Base-by-base conservation (phyloP, 805 yeast genomes). In the Tetrapisispora phaffii region DNA sequence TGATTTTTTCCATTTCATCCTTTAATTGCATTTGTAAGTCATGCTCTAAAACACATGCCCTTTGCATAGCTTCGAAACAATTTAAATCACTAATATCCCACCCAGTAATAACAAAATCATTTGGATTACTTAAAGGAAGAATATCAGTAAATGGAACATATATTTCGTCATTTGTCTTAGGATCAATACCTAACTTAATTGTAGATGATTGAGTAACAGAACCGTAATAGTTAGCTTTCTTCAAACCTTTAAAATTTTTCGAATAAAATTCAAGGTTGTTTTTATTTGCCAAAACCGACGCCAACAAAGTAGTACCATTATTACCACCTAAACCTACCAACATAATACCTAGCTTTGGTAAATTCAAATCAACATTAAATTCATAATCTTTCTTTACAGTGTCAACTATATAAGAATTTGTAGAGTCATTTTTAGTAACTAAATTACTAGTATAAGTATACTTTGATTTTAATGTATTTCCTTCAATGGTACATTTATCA, bases 251-350 rank as follows among this genome's bases (percentile, higher is more conserved):
- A 16, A 38, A 38, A 80, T 46, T 56, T 69, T 87, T 88, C 57
- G 84, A 87, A 60, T 85, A 79, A 71, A 89, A 89, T 42, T 77
- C 67, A 51, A 89, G 64, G 50, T 84, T 75, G 63, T 85, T 74
- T 58, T 82, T 86, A 73, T 89, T 89, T 48, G 97, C 95, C 53
- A 84, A 76, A 42, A 81, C 73, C 9, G 96, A 82, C 38, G 90
- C 88, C 44, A 88, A 77, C 52, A 90, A 74, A 13, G 97, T 89
- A 47, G 96, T 76, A 66, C 97, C 97, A 62, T 89, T 89, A 74
- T 89, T 89, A 67, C 97, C 97, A 56, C 97, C 97, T 53, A 89
- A 74, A 55, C 97, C 97, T 31, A 89, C 97, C 50, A 90, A 74
- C 79, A 89, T 68, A 51, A 89, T 72, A 56, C 97, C 97, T 41